Conservation (phyloP, 2,329 filamentous ascomycete species). For the Aspergillus udagawae region DNA sequence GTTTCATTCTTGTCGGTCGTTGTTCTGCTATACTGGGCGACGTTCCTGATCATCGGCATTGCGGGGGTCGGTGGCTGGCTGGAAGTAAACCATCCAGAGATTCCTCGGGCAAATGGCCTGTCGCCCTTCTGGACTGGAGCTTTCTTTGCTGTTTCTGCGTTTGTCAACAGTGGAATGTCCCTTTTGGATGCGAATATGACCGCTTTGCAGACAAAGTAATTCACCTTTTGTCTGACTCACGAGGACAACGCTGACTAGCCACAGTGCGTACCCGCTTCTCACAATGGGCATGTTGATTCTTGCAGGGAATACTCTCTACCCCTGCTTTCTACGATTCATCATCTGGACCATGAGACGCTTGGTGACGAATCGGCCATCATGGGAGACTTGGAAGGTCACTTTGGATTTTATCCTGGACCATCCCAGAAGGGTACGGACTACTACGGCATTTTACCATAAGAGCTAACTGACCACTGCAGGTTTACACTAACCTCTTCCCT, state of each 20-base stretch:
- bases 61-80: slow-evolving; percentile 48
- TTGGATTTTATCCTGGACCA: slow-evolving; percentile 35
- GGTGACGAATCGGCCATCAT: slow-evolving; percentile 24
- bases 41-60: slow-evolving; percentile 45
- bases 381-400: slow-evolving; percentile 28
- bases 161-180: slow-evolving; percentile 54
- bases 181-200: slow-evolving; percentile 53
- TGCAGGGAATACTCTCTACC: slow-evolving; percentile 64
- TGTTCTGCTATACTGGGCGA: slow-evolving; percentile 44
- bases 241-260: slow-evolving; percentile 6
- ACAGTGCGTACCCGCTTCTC: slow-evolving; percentile 38
- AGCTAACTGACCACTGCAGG: slow-evolving; percentile 16
- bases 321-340: slow-evolving; percentile 58
- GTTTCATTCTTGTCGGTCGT: slow-evolving; percentile 33
- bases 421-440: slow-evolving; percentile 25
- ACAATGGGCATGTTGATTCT: slow-evolving; percentile 56
- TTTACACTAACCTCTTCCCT: slow-evolving; percentile 54
- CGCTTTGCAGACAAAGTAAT: slow-evolving; percentile 37
- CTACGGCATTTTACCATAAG: no score
- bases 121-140: slow-evolving; percentile 46
- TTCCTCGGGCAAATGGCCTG: slow-evolving; percentile 44
- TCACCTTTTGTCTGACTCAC: neutral
- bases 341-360: slow-evolving; percentile 48
- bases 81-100: slow-evolving; percentile 37
- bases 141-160: slow-evolving; percentile 53